phyloP scores from a whole-genome alignment of 2,329 filamentous ascomycete species.

The Fusarium sp. region DNA sequence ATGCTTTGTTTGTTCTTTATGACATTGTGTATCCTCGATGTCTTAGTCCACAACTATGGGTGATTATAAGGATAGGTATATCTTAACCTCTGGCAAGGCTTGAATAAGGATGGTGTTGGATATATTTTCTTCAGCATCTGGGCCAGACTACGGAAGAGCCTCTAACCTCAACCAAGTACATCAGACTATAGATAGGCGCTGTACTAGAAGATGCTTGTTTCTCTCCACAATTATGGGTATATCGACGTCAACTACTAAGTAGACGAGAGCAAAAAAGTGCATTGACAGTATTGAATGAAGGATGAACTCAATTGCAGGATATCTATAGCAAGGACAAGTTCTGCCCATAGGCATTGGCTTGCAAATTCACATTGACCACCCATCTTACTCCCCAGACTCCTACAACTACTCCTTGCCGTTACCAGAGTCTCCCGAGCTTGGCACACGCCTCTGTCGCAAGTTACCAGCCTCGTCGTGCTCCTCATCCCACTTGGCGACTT shows the following conservation, averaged over 20 bases:
- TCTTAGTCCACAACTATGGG: too few relatives aligned
- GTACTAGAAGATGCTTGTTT: too few relatives aligned
- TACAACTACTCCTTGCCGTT: not conserved
- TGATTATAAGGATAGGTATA: too few relatives aligned
- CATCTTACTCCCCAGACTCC: not conserved
- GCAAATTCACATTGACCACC: not conserved
- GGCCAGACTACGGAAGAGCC: too few relatives aligned
- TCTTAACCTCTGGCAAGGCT: too few relatives aligned
- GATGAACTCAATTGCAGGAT: not conserved
- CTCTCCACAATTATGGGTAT: not conserved
- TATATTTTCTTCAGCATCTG: too few relatives aligned
- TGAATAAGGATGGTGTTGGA: too few relatives aligned
- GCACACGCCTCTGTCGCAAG: not conserved
- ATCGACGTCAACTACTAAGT: too few relatives aligned
- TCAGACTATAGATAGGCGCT: too few relatives aligned
- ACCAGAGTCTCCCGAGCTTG: not conserved
- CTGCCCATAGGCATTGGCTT: not conserved
- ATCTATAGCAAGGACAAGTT: not conserved
- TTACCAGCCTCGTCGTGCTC: constrained; percentile 63
- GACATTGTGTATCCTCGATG: too few relatives aligned
- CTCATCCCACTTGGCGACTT: constrained; percentile 66
- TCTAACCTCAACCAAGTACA: too few relatives aligned
- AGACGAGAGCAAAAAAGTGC: not conserved
- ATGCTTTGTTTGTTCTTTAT: too few relatives aligned
- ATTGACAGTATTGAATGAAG: not conserved